Conservation (phyloP, 129 eudicot species). For the Flaveria bidentis region DNA sequence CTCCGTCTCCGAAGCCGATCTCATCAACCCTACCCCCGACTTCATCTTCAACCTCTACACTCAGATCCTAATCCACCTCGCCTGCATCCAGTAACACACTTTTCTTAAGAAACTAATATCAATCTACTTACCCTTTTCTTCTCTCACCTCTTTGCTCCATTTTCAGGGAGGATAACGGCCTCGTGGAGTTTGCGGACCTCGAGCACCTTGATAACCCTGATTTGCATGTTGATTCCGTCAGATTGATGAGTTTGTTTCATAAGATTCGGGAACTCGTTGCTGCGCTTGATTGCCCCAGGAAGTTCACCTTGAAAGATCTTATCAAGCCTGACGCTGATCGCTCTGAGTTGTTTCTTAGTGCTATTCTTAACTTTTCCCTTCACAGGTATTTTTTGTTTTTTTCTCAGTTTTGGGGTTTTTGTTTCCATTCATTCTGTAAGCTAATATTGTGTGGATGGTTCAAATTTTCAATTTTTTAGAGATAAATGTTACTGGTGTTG, state of each 20-base stretch:
- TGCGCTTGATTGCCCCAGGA: constrained; percentile 55
- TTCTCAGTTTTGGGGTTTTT: not conserved
- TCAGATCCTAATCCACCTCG: constrained; percentile 49
- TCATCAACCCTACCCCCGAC: constrained; percentile 62
- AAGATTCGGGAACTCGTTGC: constrained; percentile 47
- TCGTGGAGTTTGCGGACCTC: constrained; percentile 64
- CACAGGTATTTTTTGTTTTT: constrained; percentile 45
- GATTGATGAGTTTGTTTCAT: constrained; percentile 46
- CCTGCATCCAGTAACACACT: constrained; percentile 48
- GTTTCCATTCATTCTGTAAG: too few species aligned
- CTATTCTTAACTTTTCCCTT: constrained; percentile 61
- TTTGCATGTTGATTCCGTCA: constrained; percentile 57
- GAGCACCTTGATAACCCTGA: constrained; percentile 86
- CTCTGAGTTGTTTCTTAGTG: constrained; percentile 58
- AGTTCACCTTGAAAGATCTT: constrained; percentile 55
- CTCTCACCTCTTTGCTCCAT: not conserved
- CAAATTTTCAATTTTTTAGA: too few species aligned
- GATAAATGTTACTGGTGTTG: not conserved
- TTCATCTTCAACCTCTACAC: constrained; percentile 54
- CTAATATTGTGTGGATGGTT: not conserved
- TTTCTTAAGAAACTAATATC: too few species aligned
- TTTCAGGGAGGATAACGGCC: constrained; percentile 75
- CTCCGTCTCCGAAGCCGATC: constrained; percentile 52
- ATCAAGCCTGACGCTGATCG: constrained; percentile 73
- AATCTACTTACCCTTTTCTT: too few species aligned